Conservation (phyloP, 345 rosid species). For the Pugionium dolabratum region DNA sequence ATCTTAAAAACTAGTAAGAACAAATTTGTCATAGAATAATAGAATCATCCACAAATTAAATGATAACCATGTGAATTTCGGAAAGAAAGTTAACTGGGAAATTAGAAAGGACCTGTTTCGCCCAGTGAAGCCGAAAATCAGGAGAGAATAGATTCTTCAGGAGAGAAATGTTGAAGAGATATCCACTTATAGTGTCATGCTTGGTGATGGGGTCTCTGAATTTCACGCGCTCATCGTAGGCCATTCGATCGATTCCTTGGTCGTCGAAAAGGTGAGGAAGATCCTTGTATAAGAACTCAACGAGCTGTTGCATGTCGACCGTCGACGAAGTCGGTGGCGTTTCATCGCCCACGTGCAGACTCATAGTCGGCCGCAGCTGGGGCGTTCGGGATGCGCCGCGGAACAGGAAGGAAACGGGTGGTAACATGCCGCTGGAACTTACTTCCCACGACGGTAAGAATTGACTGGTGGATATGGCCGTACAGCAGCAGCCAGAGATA, state of each 20-base stretch:
- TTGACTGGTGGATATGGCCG: conserved; percentile 43
- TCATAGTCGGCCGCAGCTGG: conserved; percentile 37
- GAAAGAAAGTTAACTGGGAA: background rate
- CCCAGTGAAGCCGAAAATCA: conserved; percentile 67
- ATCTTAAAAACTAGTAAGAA: too few relatives aligned
- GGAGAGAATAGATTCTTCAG: conserved; percentile 71
- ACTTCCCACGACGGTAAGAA: conserved; percentile 30
- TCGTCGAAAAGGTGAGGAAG: conserved; percentile 89
- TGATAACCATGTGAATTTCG: too few relatives aligned
- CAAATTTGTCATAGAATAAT: too few relatives aligned
- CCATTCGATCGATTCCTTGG: conserved; percentile 76
- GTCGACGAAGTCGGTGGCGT: conserved; percentile 35
- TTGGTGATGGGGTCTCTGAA: conserved; percentile 90
- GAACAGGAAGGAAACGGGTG: conserved; percentile 30
- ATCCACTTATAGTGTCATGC: conserved; percentile 69
- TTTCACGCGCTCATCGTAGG: conserved; percentile 71
- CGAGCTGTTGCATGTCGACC: conserved; percentile 55
- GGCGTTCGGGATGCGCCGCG: background rate
- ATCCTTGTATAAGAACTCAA: conserved; percentile 63
- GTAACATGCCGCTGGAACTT: conserved; percentile 26
- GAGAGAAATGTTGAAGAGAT: conserved; percentile 67
- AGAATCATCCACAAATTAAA: too few relatives aligned
- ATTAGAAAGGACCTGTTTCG: conserved; percentile 58
- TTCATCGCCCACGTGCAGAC: conserved; percentile 48
- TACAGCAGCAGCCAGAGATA: conserved; percentile 40